Conservation (phyloP, 2,329 filamentous ascomycete species). For the Geoglossum cookeanum region DNA sequence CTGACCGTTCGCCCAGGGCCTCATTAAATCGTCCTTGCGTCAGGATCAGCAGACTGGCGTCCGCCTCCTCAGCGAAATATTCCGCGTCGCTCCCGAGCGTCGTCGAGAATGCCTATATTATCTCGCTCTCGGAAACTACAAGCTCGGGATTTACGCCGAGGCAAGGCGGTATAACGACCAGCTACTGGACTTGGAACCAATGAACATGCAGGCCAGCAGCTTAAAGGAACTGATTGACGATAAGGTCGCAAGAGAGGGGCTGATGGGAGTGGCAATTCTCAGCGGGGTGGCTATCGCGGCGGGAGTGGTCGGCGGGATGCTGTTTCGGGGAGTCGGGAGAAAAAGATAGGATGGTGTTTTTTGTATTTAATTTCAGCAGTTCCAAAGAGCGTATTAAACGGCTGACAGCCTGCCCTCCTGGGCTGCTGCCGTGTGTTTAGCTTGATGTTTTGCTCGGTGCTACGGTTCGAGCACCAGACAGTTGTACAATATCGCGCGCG, state of each 20-base stretch:
- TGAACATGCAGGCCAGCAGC: constrained; percentile 78
- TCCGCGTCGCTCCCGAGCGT: constrained; percentile 79
- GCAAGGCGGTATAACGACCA: constrained; percentile 88
- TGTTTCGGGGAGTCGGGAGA: constrained; percentile 47
- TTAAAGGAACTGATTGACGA: constrained; percentile 81
- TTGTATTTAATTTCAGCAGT: too few species aligned
- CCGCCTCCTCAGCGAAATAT: constrained; percentile 86
- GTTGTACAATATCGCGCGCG: too few species aligned
- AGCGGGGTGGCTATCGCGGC: constrained; percentile 84
- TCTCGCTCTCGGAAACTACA: constrained; percentile 91
- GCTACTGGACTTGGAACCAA: constrained; percentile 74
- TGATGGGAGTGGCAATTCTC: constrained; percentile 87
- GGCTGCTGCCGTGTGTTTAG: too few species aligned
- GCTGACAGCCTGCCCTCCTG: too few species aligned
- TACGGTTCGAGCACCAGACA: too few species aligned
- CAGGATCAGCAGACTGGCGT: constrained; percentile 87
- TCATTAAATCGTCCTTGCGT: constrained; percentile 80
- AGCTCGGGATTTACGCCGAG: constrained; percentile 92
- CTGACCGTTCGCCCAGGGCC: constrained; percentile 37
- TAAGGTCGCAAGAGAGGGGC: constrained; percentile 82
- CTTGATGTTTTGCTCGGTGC: too few species aligned
- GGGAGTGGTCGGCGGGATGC: constrained; percentile 74
- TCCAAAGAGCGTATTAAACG: too few species aligned
- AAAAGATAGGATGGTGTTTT: too few species aligned
- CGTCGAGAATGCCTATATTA: constrained; percentile 97